phyloP scores from a whole-genome alignment of 805 yeast genomes.

The Candida manassasensis region DNA sequence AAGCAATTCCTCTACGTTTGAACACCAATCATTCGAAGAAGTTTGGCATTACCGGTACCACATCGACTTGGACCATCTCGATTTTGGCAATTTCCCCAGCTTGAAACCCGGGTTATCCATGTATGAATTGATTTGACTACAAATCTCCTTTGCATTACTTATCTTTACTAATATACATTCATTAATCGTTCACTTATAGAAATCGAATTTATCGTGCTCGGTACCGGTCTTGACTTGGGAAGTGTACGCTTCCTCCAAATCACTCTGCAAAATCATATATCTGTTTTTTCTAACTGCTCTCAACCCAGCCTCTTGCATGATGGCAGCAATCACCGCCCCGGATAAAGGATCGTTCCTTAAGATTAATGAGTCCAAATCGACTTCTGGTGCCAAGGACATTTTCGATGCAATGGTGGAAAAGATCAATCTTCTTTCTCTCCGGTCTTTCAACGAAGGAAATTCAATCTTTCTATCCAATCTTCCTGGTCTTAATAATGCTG shows the following conservation, averaged over 20 bases:
- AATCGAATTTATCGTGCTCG: constrained; percentile 96
- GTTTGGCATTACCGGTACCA: constrained; percentile 42
- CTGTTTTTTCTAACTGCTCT: constrained; percentile 98
- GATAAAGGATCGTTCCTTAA: constrained; percentile 94
- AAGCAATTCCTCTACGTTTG: constrained; percentile 8
- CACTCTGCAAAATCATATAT: constrained; percentile 92
- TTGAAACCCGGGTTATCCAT: constrained; percentile 61
- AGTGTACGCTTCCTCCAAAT: constrained; percentile 96
- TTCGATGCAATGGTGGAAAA: constrained; percentile 94
- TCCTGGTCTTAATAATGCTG: constrained; percentile 97
- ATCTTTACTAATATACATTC: constrained; percentile 4
- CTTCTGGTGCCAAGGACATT: constrained; percentile 98
- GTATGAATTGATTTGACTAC: constrained; percentile 32
- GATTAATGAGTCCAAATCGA: constrained; percentile 89
- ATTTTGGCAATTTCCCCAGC: constrained; percentile 41
- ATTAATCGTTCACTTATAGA: constrained; percentile 65
- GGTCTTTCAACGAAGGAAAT: constrained; percentile 91
- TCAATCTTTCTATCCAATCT: constrained; percentile 97
- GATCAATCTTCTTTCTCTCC: constrained; percentile 96
- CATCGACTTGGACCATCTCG: constrained; percentile 73
- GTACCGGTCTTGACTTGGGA: constrained; percentile 93
- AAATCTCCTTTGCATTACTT: not conserved
- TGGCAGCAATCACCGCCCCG: constrained; percentile 97
- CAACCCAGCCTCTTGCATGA: constrained; percentile 99
- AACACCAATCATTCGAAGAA: constrained; percentile 8